phyloP scores from a whole-genome alignment of 148 eudicot genomes.

The Cornus suecica region DNA sequence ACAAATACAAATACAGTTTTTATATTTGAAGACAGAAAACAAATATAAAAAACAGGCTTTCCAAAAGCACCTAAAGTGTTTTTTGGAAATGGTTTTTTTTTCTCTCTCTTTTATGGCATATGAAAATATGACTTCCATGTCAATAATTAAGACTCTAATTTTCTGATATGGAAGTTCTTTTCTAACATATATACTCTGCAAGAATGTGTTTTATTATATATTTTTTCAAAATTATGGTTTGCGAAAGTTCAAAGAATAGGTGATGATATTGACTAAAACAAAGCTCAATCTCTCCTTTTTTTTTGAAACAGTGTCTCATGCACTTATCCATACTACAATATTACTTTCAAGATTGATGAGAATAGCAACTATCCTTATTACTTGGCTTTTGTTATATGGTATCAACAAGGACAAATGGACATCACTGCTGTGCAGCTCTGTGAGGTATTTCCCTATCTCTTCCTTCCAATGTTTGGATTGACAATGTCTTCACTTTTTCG shows the following conservation, averaged over 20 bases:
- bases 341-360: slow-evolving; percentile 54
- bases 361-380: slow-evolving; percentile 54
- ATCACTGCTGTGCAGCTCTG: slow-evolving; percentile 65
- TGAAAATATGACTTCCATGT: not conserved
- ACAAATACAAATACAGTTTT: no score
- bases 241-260: not conserved
- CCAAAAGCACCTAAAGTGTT: no score
- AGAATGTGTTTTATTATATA: no score
- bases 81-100: no score
- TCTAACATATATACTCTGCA: not conserved
- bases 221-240: not conserved
- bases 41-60: no score
- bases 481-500: not conserved
- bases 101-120: no score
- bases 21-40: no score
- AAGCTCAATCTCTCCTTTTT: not conserved
- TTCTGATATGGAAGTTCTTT: no score
- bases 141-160: not conserved
- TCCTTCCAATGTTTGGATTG: not conserved
- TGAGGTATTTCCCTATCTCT: slow-evolving; percentile 33
- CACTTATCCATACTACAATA: slow-evolving; percentile 53
- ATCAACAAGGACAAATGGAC: slow-evolving; percentile 56
- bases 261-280: not conserved
- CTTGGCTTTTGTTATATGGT: slow-evolving; percentile 54
- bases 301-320: slow-evolving; percentile 45